Base-by-base conservation (phyloP, 2,329 filamentous ascomycete genomes). In the Reticulascus tulasneorum region DNA sequence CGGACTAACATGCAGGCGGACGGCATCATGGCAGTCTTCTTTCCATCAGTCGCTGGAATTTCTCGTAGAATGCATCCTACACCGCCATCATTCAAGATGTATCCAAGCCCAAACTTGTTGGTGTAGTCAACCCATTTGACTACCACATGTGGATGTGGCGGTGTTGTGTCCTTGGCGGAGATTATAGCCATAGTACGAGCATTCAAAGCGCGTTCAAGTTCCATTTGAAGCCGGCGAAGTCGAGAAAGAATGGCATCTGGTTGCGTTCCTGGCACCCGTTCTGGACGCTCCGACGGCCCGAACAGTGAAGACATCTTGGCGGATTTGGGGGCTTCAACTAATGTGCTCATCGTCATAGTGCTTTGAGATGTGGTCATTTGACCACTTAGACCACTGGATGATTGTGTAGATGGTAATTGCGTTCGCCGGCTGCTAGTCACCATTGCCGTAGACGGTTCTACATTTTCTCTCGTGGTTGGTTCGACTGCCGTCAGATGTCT, bases 71-170 rank as follows among this genome's bases (percentile, higher is more conserved):
- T 77, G 46, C 84, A 89, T 12, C 86, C 86, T 15, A 90, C 81
- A 44, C 81, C 88, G 20, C 86, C 86, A 47, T 91, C 84, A 44
- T 86, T 86, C 35, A 93, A 67, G 39, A 91, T 87, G 52, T 91
- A 93, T 23, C 86, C 86, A 12, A 93, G 72, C 10, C 86, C 86
- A 56, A 89, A 88, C 56, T 89, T 89, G 60, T 89, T 87, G 40
- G 85, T 88, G 58, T 93, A 93, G 56, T 93, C 86, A 7, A 93
- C 86, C 86, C 86, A 93, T 54, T 90, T 88, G 9, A 83, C 76
- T 10, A 83, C 79, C 28, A 83, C 75, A 53, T 80, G 63, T 53
- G 83, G 73, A 54, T 82, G 59, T 43, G 79, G 53, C 54, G 73
- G 64, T 37, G 71, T 58, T 44, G 70, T 60, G 39, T 72, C 64